phyloP scores from a whole-genome alignment of 495 filamentous ascomycete species.

The Glarea lozoyensis region DNA sequence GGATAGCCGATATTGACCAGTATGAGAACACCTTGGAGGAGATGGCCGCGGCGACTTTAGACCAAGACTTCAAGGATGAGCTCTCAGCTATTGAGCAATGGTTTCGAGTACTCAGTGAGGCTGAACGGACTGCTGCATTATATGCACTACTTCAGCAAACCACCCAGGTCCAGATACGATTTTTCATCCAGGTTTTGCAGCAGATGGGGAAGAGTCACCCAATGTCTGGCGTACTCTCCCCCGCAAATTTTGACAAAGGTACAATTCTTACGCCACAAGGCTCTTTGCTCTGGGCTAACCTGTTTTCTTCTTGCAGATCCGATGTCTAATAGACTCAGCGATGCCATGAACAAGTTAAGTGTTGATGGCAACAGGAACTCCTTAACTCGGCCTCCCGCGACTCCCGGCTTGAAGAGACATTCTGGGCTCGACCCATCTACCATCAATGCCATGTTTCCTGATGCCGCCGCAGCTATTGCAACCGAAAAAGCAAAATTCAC shows the following conservation, averaged over 20 bases:
- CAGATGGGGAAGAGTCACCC: conserved; percentile 98
- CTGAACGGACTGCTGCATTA: conserved; percentile 87
- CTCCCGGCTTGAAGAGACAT: conserved; percentile 76
- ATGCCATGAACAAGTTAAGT: conserved; percentile 93
- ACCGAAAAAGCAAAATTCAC: conserved; percentile 97
- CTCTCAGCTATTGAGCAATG: conserved; percentile 98
- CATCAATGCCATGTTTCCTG: conserved; percentile 99
- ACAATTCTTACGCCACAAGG: conserved; percentile 17
- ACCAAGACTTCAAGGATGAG: conserved; percentile 99
- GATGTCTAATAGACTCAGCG: conserved; percentile 92
- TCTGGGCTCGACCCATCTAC: conserved; percentile 85
- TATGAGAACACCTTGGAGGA: conserved; percentile 96
- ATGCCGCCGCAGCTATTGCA: conserved; percentile 93
- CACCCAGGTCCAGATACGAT: conserved; percentile 96
- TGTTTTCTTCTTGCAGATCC: conserved; percentile 55
- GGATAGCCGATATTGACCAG: conserved; percentile 97
- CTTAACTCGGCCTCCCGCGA: conserved; percentile 58
- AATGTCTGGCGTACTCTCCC: conserved; percentile 92
- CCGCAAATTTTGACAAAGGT: conserved; percentile 97
- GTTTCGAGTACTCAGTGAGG: conserved; percentile 96
- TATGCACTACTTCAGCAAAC: conserved; percentile 97
- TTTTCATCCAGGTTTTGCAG: conserved; percentile 97
- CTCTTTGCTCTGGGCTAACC: conserved; percentile 5
- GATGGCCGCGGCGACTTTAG: conserved; percentile 94
- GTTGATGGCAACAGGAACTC: conserved; percentile 83